Base-by-base conservation (phyloP, 768 basidiomycete genomes). In the Serpula lacrymans region DNA sequence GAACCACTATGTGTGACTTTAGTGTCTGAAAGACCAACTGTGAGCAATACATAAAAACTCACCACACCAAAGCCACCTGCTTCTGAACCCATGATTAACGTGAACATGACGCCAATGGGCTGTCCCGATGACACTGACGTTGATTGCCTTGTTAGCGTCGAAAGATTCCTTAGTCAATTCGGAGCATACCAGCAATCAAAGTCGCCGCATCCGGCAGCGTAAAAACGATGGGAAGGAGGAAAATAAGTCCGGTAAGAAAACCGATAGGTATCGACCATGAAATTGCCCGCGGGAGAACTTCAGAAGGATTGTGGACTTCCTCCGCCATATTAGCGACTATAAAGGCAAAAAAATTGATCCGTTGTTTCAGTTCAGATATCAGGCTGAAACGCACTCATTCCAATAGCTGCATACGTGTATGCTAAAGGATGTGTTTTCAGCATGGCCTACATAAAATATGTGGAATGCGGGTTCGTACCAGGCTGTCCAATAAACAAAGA, bases 291-390 rank as follows among this genome's bases (percentile, higher is more conserved):
- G 81, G 81, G 8, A 83, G 68, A 39, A 79, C 69, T 9, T 65
- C 48, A 1, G 72, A 64, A 0, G 81, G 82, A 37, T 80, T 65
- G 35, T 73, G 72, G 1, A 82, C 81, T 56, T 84, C 82, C 53
- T 83, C 82, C 3, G 80, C 76, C 75, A 84, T 77, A 46, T 75
- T 80, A 12, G 80, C 68, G 27, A 82, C 77, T 80, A 35, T 24
- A 16, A 3, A 40, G 33, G 34, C 20, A 16, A 16, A 21, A 21
- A 46, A 29, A 22, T 21, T 6, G 25, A 22, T 45, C 14, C 5
- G 18, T 27, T 33, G 11, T 26, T 4, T 12, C 32, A 6, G 33
- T 11, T 20, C 26, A 37, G 10, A 37, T n/a, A 4, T 6, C 32
- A 24, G 30, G 2, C 14, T 20, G 13, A 2, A 25, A 49, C 62